A percentile compares a stretch with the other conserved stretches of the same genome.
Evolutionary conservation across 2,329 filamentous ascomycete genomes (phyloP).

Genomic region (Fusarium sacchari): DNA sequence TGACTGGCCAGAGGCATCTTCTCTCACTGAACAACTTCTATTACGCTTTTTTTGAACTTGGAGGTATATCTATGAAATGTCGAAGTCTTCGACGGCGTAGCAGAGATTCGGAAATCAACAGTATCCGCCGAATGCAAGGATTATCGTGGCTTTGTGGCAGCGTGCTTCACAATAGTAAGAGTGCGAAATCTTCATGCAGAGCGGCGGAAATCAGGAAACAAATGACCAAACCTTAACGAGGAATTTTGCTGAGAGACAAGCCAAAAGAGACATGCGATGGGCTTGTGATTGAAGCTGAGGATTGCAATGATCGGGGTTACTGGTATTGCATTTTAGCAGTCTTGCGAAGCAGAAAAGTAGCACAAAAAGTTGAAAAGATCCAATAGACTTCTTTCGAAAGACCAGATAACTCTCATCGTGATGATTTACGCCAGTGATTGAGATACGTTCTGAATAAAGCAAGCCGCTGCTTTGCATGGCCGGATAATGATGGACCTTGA

Average conservation of each 20-base stretch:
- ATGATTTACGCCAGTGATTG: not conserved
- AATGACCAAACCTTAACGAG: not conserved
- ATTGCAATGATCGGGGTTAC: not conserved
- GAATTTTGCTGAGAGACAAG: not conserved
- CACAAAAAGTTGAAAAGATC: constrained; percentile 11
- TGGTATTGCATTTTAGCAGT: not conserved
- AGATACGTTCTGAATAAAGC: not conserved
- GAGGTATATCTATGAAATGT: not conserved
- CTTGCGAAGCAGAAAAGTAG: constrained; percentile 1
- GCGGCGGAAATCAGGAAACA: not conserved
- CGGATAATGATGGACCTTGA: not conserved
- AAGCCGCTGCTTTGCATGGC: not conserved
- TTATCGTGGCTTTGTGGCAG: too few relatives aligned
- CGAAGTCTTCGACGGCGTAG: not conserved
- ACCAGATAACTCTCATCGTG: not conserved
- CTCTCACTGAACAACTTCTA: not conserved
- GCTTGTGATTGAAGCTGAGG: not conserved
- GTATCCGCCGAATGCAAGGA: not conserved
- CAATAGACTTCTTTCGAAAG: not conserved
- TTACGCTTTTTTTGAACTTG: not conserved
- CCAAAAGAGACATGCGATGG: not conserved
- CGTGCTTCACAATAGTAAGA: not conserved
- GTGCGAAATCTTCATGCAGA: not conserved
- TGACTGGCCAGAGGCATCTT: not conserved
- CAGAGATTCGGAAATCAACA: not conserved